Conservation (phyloP, 1,139 yeast species). For the Arxiozyma heterogenica region DNA sequence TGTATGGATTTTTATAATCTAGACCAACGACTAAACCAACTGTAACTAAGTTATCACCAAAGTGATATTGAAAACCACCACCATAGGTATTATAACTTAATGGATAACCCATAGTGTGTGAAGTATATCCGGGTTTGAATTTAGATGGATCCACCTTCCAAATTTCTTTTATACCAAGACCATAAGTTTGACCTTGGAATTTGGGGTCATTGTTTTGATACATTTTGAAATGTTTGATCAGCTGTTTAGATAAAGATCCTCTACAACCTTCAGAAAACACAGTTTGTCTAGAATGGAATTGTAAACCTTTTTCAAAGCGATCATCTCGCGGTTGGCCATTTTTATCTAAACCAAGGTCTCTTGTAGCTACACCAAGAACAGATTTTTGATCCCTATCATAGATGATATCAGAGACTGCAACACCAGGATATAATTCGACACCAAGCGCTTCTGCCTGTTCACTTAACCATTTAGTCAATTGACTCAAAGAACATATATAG, state of each 20-base stretch:
- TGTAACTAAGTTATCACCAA: slow-evolving; percentile 84
- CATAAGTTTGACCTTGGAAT: slow-evolving; percentile 75
- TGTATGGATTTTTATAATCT: slow-evolving; percentile 87
- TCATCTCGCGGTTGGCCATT: slow-evolving; percentile 61
- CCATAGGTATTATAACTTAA: slow-evolving; percentile 68
- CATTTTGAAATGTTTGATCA: slow-evolving; percentile 56
- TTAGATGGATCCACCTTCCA: slow-evolving; percentile 92
- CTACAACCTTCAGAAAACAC: slow-evolving; percentile 96
- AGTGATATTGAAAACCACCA: slow-evolving; percentile 95
- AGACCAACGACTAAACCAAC: slow-evolving; percentile 88
- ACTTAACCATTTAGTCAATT: slow-evolving; percentile 70
- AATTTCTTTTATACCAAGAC: slow-evolving; percentile 88
- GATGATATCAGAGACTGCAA: slow-evolving; percentile 75
- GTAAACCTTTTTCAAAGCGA: slow-evolving; percentile 91
- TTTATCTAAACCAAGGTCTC: slow-evolving; percentile 77
- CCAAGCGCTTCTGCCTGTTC: slow-evolving; percentile 91
- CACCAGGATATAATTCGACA: slow-evolving; percentile 87
- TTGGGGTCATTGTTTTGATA: slow-evolving; percentile 40
- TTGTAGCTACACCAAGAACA: slow-evolving; percentile 86
- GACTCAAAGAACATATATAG: slow-evolving; percentile 75
- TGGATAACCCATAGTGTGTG: slow-evolving; percentile 89
- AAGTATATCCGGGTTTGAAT: slow-evolving; percentile 72
- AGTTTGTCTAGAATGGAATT: slow-evolving; percentile 80
- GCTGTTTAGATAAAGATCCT: slow-evolving; percentile 79
- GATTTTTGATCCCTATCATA: slow-evolving; percentile 47